A percentile compares a stretch with the other conserved stretches of the same genome.
phyloP scores from a whole-genome alignment of 2,329 filamentous ascomycete genomes.

The Phoma sp. region DNA sequence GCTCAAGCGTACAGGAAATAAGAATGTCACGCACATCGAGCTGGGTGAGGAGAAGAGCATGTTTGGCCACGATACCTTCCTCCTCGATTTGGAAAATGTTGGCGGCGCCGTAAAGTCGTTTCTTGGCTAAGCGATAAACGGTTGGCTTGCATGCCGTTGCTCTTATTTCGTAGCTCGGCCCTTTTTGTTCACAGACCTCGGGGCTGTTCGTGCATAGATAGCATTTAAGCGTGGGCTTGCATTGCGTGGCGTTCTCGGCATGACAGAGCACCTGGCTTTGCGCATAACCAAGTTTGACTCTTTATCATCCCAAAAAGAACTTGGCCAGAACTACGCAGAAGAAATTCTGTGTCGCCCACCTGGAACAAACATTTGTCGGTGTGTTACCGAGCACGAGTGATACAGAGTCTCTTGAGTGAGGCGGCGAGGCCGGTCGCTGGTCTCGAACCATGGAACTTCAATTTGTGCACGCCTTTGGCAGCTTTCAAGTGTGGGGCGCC shows the following conservation, averaged over 20 bases:
- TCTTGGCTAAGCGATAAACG: slow-evolving; percentile 60
- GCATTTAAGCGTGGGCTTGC: slow-evolving; percentile 22
- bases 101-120: slow-evolving; percentile 84
- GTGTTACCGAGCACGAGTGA: slow-evolving; percentile 1
- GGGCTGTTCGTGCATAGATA: slow-evolving; percentile 3
- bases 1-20: slow-evolving; percentile 76
- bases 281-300: slow-evolving; percentile 9
- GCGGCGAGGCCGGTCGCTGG: background rate
- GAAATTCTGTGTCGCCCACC: background rate
- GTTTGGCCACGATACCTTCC: slow-evolving; percentile 96
- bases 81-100: slow-evolving; percentile 90
- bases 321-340: background rate
- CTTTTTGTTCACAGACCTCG: background rate
- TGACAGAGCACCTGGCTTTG: background rate
- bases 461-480: background rate
- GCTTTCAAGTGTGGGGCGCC: slow-evolving; percentile 3
- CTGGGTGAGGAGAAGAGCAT: slow-evolving; percentile 91
- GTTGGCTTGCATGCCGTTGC: background rate
- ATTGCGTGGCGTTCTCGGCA: slow-evolving; percentile 32
- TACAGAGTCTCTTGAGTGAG: background rate
- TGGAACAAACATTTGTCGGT: background rate
- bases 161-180: slow-evolving; percentile 1
- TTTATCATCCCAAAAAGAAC: no score
- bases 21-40: slow-evolving; percentile 84
- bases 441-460: background rate